Evolutionary conservation across 2,329 filamentous ascomycete species (phyloP), one percentile per base, ranked within the genome.

Genomic region (Fusarium phyllophilum): DNA sequence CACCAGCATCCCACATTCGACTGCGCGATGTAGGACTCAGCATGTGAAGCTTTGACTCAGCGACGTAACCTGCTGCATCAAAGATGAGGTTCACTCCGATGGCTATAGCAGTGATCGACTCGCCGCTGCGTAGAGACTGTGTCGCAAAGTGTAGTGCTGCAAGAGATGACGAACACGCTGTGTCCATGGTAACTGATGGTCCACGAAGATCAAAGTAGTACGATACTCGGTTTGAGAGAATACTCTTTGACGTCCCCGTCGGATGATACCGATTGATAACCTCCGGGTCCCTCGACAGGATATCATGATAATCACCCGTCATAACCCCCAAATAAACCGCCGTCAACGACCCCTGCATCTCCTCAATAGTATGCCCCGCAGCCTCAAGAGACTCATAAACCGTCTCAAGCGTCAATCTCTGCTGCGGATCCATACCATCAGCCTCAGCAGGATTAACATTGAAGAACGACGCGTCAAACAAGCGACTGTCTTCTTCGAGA

Each of bases 31-130:
- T 59, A 29, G 68, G 54, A 15, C 56, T 63, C 33, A 70, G 38
- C 83, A 85, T 85, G 72, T 86, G 85, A 44, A 87, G 77, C 67
- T 87, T 84, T 58, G 83, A 84, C 11, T 74, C 73, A 12, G 68
- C 66, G 46, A 76, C 71, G 45, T 66, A 76, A 26, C 62, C 62
- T 8, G 75, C 67, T 8, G 64, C 36, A 11, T 64, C 68, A 7
- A 68, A 52, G 24, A 85, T 81, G 10, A 83, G 60, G 2, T 64
- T 64, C n/a, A 49, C 42, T 1, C 61, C 61, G 6, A 41, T 4
- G 2, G 54, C 61, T 1, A 64, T 36, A 4, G 54, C 61, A 3
- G 36, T 59, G 1, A 44, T 59, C 10, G 61, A 58, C 17, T 64
- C 61, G 2, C 61, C 54, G 17, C 42, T 49, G 15, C 61, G 61